Percentiles rank a stretch among this genome's conserved stretches.
These are phyloP conservation scores for Pseudogymnoascus sp. DNA, from an alignment of 2,329 filamentous ascomycete genomes.

Conservation along the genomic window DNA sequence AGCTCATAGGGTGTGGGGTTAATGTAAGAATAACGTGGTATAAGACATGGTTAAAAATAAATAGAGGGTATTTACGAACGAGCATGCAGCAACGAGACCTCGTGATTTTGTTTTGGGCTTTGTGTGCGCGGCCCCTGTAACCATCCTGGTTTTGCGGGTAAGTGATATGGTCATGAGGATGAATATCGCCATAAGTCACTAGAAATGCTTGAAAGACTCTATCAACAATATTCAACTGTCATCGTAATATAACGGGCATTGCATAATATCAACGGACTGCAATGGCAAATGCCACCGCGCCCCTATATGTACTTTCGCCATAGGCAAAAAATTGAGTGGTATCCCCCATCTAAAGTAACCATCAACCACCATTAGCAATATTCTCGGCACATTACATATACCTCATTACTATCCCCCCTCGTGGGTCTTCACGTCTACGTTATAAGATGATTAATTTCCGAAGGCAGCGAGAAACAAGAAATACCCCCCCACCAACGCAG, in stretches of 20 bases:
- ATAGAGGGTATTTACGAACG: constrained; percentile 3
- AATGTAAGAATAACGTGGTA: constrained; percentile 6
- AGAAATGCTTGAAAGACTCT: not conserved
- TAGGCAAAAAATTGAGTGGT: not conserved
- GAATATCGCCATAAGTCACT: not conserved
- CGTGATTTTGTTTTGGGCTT: not conserved
- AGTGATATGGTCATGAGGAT: not conserved
- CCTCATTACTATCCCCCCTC: not conserved
- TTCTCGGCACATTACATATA: not conserved
- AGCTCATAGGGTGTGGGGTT: constrained; percentile 15
- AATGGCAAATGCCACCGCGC: not conserved
- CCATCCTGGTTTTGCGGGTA: not conserved
- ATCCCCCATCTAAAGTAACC: not conserved
- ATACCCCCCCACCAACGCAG: constrained; percentile 23
- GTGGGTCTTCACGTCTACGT: not conserved
- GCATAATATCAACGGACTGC: constrained; percentile 1
- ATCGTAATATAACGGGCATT: not conserved
- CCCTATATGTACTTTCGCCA: not conserved
- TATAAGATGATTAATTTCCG: not conserved
- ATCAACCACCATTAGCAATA: not conserved
- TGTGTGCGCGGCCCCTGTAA: not conserved
- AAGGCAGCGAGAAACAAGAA: constrained; percentile 21
- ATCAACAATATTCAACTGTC: not conserved
- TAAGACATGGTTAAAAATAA: not conserved
- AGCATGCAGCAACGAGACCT: not conserved